Base-by-base conservation (phyloP, 257 asterid genomes). In the Ilex aquifolium region DNA sequence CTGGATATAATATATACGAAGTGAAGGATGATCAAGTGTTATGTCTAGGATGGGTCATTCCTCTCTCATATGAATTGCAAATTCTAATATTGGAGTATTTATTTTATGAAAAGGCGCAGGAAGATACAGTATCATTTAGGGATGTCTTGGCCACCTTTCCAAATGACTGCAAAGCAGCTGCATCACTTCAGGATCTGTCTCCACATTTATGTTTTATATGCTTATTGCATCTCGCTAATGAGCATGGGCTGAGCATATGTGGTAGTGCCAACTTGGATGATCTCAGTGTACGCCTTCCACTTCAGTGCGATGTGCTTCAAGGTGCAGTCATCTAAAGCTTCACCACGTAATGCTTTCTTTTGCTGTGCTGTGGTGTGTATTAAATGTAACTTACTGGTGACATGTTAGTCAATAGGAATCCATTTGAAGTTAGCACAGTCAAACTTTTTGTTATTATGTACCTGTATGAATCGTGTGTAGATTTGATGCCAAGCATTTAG, bases 191-290 rank as follows among this genome's bases (percentile, higher is more conserved):
- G 21, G 95, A 88, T 58, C 84, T 90, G 52, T 93, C 99, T 13
- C 88, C 97, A 2, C 99, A 93, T 73, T 44, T 93, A 75, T 93
- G 95, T 79, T 93, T 90, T 77, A 93, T 93, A 76, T 93, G 99
- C 80, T 67, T 90, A n/a, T 66, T 93, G 75, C 99, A 93, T 79
- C 79, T 93, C 64, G 99, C 99, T 1, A 93, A 93, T 44, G 99
- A 93, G 79, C 96, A 93, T 44, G 96, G 83, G 30, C 55, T 93
- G 62, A 65, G 61, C 60, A 90, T 93, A 42, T 72, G 72, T 49
- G 95, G 87, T 62, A 62, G 67, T 76, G 72, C 85, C 60, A 65
- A 61, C 61, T 55, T 90, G 85, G 96, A 93, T 66, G 99, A 93
- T 70, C 85, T 93, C 40, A 80, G 57, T 32, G 72, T 90, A 74